Evolutionary conservation across 371 early-diverging fungal genomes (phyloP), one percentile per base, ranked within the genome.

Genomic region (Mortierella sp.): DNA sequence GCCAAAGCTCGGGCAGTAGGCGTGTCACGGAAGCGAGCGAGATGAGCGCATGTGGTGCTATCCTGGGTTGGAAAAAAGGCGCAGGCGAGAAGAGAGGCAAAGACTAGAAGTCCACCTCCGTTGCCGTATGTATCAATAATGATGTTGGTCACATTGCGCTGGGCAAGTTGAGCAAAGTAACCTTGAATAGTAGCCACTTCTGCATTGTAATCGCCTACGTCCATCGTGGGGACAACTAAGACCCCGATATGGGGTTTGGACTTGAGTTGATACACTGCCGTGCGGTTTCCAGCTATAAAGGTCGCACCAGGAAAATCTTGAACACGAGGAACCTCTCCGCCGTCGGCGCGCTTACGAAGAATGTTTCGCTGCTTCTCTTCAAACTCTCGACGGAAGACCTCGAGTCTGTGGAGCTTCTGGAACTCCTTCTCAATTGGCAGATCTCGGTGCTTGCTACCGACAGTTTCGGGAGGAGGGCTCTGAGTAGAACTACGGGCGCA

Each of bases 231-330:
- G 5, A 64, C 9, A 8, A 64, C 71, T 3, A 71, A 27, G 19
- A 64, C 44, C 6, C 52, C 57, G 0, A 64, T 51, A 46, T 56
- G 42, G 17, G 60, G 56, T 28, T 48, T 50, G 23, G 59, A 63
- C 44, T 56, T 59, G 47, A 64, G 64, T 15, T 71, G 71, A 24
- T 70, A 71, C 32, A 46, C 64, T 2, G 64, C 56, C 7, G 64
- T 60, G 21, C 24, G 31, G 12, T 43, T 50, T 3, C 56, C 56
- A 4, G 44, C 64, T 19, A 58, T 43, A n/a, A 64, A 50, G 5
- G 24, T 46, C 4, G 71, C 64, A n/a, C 60, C 58, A 0, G 41
- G 55, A 2, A 59, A 14, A 28, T 64, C 56, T 8, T 28, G 21
- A 11, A 3, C 6, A 26, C 44, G 19, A 54, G 26, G 41, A 12